Base-by-base conservation (phyloP, 805 yeast genomes). In the Candida maesae region DNA sequence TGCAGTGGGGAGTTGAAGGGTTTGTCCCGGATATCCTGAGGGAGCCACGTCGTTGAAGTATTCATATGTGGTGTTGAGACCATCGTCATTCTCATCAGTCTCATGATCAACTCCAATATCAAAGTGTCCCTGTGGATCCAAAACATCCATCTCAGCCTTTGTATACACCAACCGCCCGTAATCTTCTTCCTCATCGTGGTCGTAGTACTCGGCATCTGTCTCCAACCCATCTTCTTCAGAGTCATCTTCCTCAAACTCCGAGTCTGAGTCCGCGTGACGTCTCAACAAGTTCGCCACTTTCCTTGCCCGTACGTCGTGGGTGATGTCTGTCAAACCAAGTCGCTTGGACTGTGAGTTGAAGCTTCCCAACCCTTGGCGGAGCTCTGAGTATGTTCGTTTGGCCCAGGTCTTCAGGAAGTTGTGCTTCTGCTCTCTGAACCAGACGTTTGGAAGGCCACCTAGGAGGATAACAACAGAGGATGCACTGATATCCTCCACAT, bases 391-490 rank as follows among this genome's bases (percentile, higher is more conserved):
- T 1, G 47, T 32, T 16, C 27, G 18, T 21, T 41, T 45, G 6
- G 47, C 30, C 35, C 55, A 44, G 3, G 51, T 37, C 24, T 46
- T 47, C 21, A 63, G 20, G n/a, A 63, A 18, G 7, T 57, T 53
- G n/a, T 51, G 51, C 17, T 49, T 57, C 13, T 61, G 61, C 33
- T 72, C 71, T 15, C 60, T 47, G 14, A 65, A 53, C 88, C 87
- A 84, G 11, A 71, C 56, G 18, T 61, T 59, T 0, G 90, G 91
- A 2, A 80, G 56, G 1, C 70, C 66, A 0, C 91, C 91, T 5
- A 84, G 49, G 8, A 81, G 61, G 0, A 74, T 59, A 2, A 71
- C 65, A 35, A 66, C 65, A 1, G 86, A 70, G 10, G 66, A 61
- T n/a, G 65, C 63, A 18, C 77, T 64, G 6, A 84, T 55, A 40